These are phyloP conservation scores for Septoria linicola DNA, from an alignment of 2,329 filamentous ascomycete species.

Conservation along the genomic window DNA sequence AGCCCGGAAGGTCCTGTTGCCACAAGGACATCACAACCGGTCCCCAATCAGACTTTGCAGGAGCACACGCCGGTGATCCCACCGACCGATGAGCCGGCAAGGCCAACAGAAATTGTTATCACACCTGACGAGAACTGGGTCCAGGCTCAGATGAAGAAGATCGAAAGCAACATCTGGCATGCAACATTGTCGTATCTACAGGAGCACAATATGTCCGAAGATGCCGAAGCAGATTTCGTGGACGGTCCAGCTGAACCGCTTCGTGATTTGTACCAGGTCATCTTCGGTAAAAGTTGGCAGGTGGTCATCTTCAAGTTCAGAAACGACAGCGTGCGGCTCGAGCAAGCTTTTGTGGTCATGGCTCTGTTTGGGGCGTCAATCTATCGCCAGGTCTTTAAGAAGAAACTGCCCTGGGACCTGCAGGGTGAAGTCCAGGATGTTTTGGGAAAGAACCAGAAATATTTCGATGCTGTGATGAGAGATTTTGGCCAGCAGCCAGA, in stretches of 20 bases:
- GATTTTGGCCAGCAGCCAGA: neutral
- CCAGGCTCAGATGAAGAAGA: neutral
- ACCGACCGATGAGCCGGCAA: too few species aligned
- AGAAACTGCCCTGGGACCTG: neutral
- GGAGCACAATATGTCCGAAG: neutral
- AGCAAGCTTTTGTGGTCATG: neutral
- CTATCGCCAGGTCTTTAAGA: neutral
- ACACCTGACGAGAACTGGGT: slow-evolving; percentile 2
- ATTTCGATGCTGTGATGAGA: neutral
- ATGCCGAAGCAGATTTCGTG: neutral
- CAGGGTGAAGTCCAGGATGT: neutral
- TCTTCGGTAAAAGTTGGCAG: neutral
- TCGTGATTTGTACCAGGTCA: neutral
- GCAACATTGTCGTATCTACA: neutral
- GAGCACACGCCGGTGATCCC: too few species aligned
- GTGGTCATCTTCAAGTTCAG: neutral
- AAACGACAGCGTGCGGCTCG: too few species aligned
- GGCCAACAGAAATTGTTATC: too few species aligned
- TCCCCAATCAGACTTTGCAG: too few species aligned
- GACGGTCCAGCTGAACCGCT: neutral
- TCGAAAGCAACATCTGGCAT: neutral
- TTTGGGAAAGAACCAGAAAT: neutral
- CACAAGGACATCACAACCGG: too few species aligned
- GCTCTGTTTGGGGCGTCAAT: neutral
- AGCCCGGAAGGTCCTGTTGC: too few species aligned